These are phyloP conservation scores for Begonia masoniana DNA, from an alignment of 306 rosid genomes.

Conservation along the genomic window DNA sequence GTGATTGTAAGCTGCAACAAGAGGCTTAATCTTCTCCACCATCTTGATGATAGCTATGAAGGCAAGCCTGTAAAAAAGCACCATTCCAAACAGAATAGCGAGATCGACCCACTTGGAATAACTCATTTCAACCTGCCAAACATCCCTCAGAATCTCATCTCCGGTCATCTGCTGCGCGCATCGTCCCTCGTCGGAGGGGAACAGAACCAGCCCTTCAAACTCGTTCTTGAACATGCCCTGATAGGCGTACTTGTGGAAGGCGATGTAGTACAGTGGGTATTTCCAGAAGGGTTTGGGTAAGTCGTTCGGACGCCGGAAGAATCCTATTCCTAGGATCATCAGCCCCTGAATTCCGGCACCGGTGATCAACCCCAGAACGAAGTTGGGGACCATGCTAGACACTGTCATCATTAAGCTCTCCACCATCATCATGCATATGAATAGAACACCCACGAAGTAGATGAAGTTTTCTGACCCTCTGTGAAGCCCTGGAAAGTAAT, in stretches of 20 bases:
- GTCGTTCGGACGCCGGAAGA: conserved; percentile 41
- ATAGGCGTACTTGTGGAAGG: conserved; percentile 48
- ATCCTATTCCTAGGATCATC: conserved; percentile 42
- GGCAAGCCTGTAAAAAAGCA: neutral
- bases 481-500: conserved; percentile 44
- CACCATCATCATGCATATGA: conserved; percentile 12
- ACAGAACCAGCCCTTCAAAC: conserved; percentile 22
- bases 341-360: conserved; percentile 69
- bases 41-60: no score
- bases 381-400: no score
- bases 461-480: conserved; percentile 20
- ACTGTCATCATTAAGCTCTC: no score
- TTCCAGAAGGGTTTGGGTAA: conserved; percentile 42
- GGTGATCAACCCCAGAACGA: conserved; percentile 9
- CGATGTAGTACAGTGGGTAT: conserved; percentile 42
- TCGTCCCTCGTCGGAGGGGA: conserved; percentile 11
- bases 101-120: conserved; percentile 62
- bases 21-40: no score
- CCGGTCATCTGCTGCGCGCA: conserved; percentile 8
- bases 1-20: no score
- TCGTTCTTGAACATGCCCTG: conserved; percentile 68
- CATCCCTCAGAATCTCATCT: conserved; percentile 17
- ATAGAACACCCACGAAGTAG: conserved; percentile 24
- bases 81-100: conserved; percentile 39
- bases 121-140: conserved; percentile 6